A percentile compares a stretch with the other conserved stretches of the same genome.
Evolutionary conservation across 2,329 filamentous ascomycete genomes (phyloP).

Genomic region (Colletotrichum sp.): DNA sequence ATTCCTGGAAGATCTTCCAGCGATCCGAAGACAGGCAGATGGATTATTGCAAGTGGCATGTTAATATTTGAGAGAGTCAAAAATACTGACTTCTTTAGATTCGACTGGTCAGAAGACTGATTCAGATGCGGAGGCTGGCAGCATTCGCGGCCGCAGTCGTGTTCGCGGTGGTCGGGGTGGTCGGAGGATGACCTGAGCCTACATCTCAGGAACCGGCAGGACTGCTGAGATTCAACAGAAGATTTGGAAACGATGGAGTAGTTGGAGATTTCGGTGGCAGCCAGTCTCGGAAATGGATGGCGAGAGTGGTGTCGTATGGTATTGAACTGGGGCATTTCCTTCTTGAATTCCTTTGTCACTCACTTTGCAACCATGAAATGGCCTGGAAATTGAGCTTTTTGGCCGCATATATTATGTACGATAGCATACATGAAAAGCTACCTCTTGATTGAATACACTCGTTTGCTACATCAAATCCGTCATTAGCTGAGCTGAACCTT

Average conservation of each 20-base stretch:
- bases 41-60: background rate
- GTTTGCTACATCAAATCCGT: background rate
- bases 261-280: background rate
- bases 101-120: background rate
- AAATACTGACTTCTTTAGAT: background rate
- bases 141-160: background rate
- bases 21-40: background rate
- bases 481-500: too few relatives aligned
- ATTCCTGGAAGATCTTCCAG: background rate
- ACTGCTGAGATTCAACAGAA: background rate
- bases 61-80: accelerated
- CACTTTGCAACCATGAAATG: background rate
- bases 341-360: background rate
- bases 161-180: background rate
- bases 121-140: accelerated
- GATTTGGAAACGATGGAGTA: background rate
- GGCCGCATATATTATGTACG: background rate
- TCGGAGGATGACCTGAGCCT: background rate
- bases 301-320: background rate
- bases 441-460: background rate
- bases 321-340: background rate
- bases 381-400: background rate
- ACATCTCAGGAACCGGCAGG: background rate
- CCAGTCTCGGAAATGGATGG: accelerated
- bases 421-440: background rate